Base-by-base conservation (phyloP, 1,284 basidiomycete species). In the Microstroma glucosiphilum region DNA sequence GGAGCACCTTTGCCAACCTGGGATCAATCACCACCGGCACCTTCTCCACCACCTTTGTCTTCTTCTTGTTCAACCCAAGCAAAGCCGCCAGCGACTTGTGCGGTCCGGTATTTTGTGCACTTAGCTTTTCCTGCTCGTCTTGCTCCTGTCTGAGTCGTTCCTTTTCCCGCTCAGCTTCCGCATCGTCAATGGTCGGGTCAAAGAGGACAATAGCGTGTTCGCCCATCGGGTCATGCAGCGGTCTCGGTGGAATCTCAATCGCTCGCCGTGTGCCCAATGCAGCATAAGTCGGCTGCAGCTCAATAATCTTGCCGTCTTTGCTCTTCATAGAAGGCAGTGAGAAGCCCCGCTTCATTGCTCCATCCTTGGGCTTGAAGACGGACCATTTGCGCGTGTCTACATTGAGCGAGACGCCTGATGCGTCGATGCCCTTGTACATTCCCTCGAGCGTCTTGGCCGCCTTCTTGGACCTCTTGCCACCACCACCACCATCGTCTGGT, bases 11-110 rank as follows among this genome's bases (percentile, higher is more conserved):
- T 60, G 85, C 82, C 40, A 98, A 82, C 41, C 85, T 84, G 3
- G 96, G 94, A 80, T 97, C 94, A 60, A 99, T 96, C 21, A 99
- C 93, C 6, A 99, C 96, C 0, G 96, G 89, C 0, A 99, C 91
- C 80, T 96, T 97, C 56, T 86, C 83, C 19, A 72, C 59, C 21
- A 71, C 64, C 46, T 64, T 69, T 51, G 59, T 59, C 59, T 72
- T 69, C 60, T 77, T 74, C 43, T 56, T 63, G 23, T 79, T 80
- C 56, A 83, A 69, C 1, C 94, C 94, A 7, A 99, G 82, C 49
- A 98, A 83, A 56, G 85, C 83, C 74, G 88, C 89, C 67, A 98
- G 81, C 73, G 87, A 93, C 83, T 93, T 96, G 81, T 98, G 94
- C 1, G 92, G 91, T 71, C 92, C 73, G 17, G 60, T 60, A 46